phyloP scores from a whole-genome alignment of 2,329 filamentous ascomycete genomes.

The Pleurostoma richardsiae region DNA sequence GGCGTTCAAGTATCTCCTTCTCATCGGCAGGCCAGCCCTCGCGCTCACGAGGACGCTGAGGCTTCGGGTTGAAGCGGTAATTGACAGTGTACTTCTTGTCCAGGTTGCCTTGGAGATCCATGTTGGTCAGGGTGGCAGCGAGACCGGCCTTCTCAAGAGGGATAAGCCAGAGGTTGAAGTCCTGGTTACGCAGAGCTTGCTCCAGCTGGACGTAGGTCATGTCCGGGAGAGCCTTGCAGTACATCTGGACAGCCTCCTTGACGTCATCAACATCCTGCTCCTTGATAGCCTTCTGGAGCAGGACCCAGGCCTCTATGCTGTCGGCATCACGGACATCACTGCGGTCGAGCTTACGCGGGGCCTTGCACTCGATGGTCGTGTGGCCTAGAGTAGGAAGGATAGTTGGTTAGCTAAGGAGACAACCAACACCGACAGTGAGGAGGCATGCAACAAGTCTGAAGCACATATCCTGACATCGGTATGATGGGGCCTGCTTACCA shows the following conservation, averaged over 20 bases:
- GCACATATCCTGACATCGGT: too few relatives aligned
- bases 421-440: neutral
- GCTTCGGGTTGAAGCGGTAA: slow-evolving; percentile 55
- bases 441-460: too few relatives aligned
- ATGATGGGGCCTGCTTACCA: slow-evolving; percentile 32
- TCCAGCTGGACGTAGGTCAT: slow-evolving; percentile 59
- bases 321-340: slow-evolving; percentile 40
- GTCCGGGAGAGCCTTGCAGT: slow-evolving; percentile 55
- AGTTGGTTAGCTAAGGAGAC: slow-evolving; percentile 5
- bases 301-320: slow-evolving; percentile 53
- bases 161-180: slow-evolving; percentile 56
- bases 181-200: slow-evolving; percentile 47
- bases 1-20: slow-evolving; percentile 57
- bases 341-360: slow-evolving; percentile 53
- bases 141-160: slow-evolving; percentile 53
- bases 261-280: slow-evolving; percentile 58
- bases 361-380: slow-evolving; percentile 48
- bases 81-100: slow-evolving; percentile 60
- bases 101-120: slow-evolving; percentile 66
- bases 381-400: slow-evolving; percentile 40
- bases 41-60: slow-evolving; percentile 53
- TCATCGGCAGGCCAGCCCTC: slow-evolving; percentile 53
- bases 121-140: slow-evolving; percentile 56
- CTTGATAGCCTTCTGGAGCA: slow-evolving; percentile 44
- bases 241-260: slow-evolving; percentile 54